Evolutionary conservation across 768 basidiomycete species (phyloP), one percentile per base, ranked within the genome.

Genomic region (Pleurotus salmoneostramineus): DNA sequence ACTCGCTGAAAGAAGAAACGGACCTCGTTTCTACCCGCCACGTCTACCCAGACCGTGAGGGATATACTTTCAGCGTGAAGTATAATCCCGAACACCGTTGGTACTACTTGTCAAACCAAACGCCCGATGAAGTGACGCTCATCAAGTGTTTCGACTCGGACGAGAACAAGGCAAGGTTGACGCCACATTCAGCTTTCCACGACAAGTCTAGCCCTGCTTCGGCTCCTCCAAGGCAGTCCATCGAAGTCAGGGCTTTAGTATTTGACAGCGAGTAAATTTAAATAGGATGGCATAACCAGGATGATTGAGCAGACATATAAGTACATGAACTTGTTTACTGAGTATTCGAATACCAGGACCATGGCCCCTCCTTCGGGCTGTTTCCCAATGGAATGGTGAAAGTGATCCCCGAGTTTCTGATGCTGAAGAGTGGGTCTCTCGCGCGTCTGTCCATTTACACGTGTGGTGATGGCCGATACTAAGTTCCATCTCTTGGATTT

Each of bases 161-260:
- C 17, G 40, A 36, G 51, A 17, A 2, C 17, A 54, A 54, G 40
- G 51, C 51, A 7, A 54, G 51, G 12, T 77, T 86, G 51, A 83
- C 85, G 0, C 84, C 85, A 3, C 87, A 88, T 63, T 83, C 82
- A 12, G 83, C 76, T 2, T 87, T 87, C 66, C 58, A 72, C 32
- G 84, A 87, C 58, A 77, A 80, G 1, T 69, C 71, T 0, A 83
- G 81, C 3, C 84, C 83, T 1, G 64, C 71, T 40, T 80, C 72
- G 43, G 72, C 80, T 0, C 80, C 78, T 6, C 66, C 71, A 3
- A 70, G 84, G 46, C 77, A 85, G 65, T 86, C 84, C 0, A 85
- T 87, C 50, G 85, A 88, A 68, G 62, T 88, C 15, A 69, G 84
- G 33, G 79, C 83, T 11, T 73, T 88, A 37, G 83, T 86, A n/a